phyloP scores from a whole-genome alignment of 345 rosid genomes.

The Stellera chamaejasme region DNA sequence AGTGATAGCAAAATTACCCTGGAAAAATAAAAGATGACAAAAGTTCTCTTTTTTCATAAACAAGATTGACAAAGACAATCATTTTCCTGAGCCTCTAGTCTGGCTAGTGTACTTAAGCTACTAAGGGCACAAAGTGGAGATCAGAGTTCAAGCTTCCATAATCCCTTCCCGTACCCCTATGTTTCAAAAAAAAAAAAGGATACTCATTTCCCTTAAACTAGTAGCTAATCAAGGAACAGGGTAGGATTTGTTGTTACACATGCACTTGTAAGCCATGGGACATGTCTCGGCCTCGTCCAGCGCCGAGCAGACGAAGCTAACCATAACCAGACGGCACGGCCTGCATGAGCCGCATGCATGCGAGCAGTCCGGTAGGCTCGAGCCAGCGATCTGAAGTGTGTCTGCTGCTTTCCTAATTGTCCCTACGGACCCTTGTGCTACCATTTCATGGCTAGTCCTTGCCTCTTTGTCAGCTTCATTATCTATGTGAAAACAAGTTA shows the following conservation, averaged over 20 bases:
- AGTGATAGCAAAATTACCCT: too few relatives aligned
- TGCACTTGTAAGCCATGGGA: slow-evolving; percentile 95
- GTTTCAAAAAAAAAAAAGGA: too few relatives aligned
- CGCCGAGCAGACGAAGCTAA: slow-evolving; percentile 83
- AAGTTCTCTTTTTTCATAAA: too few relatives aligned
- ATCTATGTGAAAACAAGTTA: slow-evolving; percentile 1
- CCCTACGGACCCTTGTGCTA: not conserved
- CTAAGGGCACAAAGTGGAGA: too few relatives aligned
- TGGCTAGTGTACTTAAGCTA: too few relatives aligned
- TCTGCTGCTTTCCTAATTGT: slow-evolving; percentile 33
- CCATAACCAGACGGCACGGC: slow-evolving; percentile 87
- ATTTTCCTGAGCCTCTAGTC: too few relatives aligned
- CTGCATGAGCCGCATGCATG: slow-evolving; percentile 92
- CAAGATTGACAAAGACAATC: too few relatives aligned
- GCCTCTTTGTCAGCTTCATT: slow-evolving; percentile 3
- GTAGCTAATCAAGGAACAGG: slow-evolving; percentile 46
- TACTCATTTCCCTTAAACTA: too few relatives aligned
- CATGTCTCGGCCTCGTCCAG: slow-evolving; percentile 92
- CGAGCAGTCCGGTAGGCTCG: slow-evolving; percentile 82
- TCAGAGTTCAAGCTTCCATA: too few relatives aligned
- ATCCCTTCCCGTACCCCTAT: too few relatives aligned
- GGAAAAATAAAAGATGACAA: too few relatives aligned
- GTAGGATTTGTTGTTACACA: slow-evolving; percentile 77
- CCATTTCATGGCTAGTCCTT: not conserved
- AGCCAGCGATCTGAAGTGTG: slow-evolving; percentile 69